Conservation (phyloP, 345 rosid genomes). For the Eucalyptus sp. region DNA sequence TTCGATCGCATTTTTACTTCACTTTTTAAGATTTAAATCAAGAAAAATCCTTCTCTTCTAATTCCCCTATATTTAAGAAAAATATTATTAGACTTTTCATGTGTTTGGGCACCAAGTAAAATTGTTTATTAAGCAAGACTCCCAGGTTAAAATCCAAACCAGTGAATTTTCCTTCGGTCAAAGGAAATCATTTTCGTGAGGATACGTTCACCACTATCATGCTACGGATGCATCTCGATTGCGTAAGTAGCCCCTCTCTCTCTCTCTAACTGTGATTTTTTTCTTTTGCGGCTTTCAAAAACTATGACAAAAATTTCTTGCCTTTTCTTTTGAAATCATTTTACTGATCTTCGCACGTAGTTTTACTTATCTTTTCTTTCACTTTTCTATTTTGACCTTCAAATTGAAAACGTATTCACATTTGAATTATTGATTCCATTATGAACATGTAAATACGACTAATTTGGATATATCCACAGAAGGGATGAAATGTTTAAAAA, state of each 20-base stretch:
- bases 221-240: not conserved
- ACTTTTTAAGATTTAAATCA: not conserved
- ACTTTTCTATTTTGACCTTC: not conserved
- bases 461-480: not conserved
- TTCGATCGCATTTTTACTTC: accelerated
- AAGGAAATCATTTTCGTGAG: not conserved
- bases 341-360: not conserved
- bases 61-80: not conserved
- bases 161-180: not conserved
- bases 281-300: not conserved
- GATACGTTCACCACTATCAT: not conserved
- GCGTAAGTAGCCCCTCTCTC: not conserved
- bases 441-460: not conserved
- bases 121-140: not conserved
- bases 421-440: not conserved
- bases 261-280: not conserved
- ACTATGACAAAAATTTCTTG: not conserved
- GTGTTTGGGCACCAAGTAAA: not conserved
- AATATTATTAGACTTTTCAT: not conserved
- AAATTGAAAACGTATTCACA: not conserved
- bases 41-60: not conserved
- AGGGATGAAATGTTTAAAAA: too few species aligned
- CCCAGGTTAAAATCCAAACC: not conserved
- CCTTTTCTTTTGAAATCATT: not conserved
- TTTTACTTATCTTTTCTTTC: not conserved